Evolutionary conservation across 2,329 filamentous ascomycete genomes (phyloP), one percentile per base, ranked within the genome.

Genomic region (Claviceps pazoutovae): DNA sequence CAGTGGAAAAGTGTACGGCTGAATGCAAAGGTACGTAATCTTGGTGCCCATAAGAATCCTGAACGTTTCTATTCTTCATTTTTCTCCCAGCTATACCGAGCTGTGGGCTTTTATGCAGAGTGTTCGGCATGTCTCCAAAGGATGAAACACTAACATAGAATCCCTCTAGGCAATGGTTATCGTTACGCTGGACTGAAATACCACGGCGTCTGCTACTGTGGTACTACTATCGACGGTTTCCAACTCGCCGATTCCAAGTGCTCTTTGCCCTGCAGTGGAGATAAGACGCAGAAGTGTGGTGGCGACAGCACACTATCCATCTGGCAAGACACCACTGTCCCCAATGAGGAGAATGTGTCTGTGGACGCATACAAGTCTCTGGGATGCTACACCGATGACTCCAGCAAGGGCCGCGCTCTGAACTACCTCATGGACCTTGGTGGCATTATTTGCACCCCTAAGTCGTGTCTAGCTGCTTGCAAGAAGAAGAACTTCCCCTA

Each of bases 381-480:
- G n/a, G 83, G 83, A 51, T 87, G 83, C 67, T 83, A 76, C 59
- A 70, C 67, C 30, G 75, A 78, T 55, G 59, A 67, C 51, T 67
- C 66, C 19, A 55, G 55, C 47, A 56, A 66, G 49, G 69, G 72
- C 42, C 70, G 69, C 48, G 69, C 75, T 26, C 66, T 79, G 46
- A 66, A 67, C 26, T 75, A 71, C 60, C 64, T 63, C 19, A 66
- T 71, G 60, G 57, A 64, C 42, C 54, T 75, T 16, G 60, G 68
- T 34, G 53, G 59, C 14, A 55, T 58, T 17, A 60, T 56, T 37
- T 62, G 76, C 62, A 74, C 72, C 44, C 71, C 68, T 3, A 63
- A 68, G 53, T 57, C 55, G 37, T 77, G 74, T 50, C 59, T 75
- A 52, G 53, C 61, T 48, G 64, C 69, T 51, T 77, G 74, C 60